A percentile compares a stretch with the other conserved stretches of the same genome.
phyloP scores from a whole-genome alignment of 164 flowering plant genomes.

The Buxus sempervirens region DNA sequence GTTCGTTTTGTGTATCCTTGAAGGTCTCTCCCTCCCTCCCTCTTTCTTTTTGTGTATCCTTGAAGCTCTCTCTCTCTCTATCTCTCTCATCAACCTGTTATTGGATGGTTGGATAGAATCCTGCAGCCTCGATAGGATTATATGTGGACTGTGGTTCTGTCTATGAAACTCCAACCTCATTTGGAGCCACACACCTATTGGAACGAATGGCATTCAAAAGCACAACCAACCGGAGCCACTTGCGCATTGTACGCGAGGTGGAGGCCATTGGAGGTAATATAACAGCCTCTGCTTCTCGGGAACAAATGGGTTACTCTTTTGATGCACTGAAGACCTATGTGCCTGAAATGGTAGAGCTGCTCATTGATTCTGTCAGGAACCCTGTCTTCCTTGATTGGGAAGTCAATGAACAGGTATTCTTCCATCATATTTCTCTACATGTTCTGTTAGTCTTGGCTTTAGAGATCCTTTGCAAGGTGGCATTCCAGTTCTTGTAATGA shows the following conservation, averaged over 20 bases:
- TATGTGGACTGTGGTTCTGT: constrained; percentile 70
- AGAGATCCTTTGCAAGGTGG: neutral
- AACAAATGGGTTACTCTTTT: constrained; percentile 67
- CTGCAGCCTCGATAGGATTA: constrained; percentile 64
- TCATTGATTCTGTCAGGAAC: constrained; percentile 67
- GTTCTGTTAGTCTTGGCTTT: neutral
- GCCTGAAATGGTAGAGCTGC: constrained; percentile 72
- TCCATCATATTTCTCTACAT: neutral
- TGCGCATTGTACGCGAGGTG: constrained; percentile 71
- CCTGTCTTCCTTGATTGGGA: constrained; percentile 77
- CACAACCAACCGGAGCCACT: constrained; percentile 65
- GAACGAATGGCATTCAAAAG: constrained; percentile 82
- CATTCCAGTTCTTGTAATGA: neutral
- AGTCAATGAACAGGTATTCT: constrained; percentile 65
- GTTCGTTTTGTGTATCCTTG: neutral
- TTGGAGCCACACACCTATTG: constrained; percentile 63
- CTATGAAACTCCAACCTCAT: constrained; percentile 46
- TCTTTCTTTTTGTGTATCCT: neutral
- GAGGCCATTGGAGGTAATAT: constrained; percentile 79
- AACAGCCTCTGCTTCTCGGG: constrained; percentile 61
- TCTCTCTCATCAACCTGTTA: neutral
- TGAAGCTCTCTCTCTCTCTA: neutral
- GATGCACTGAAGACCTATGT: constrained; percentile 65
- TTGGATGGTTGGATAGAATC: constrained; percentile 35
- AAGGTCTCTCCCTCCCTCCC: neutral